Conservation (phyloP, 179 eudicot species). For the Pouteria campechiana region DNA sequence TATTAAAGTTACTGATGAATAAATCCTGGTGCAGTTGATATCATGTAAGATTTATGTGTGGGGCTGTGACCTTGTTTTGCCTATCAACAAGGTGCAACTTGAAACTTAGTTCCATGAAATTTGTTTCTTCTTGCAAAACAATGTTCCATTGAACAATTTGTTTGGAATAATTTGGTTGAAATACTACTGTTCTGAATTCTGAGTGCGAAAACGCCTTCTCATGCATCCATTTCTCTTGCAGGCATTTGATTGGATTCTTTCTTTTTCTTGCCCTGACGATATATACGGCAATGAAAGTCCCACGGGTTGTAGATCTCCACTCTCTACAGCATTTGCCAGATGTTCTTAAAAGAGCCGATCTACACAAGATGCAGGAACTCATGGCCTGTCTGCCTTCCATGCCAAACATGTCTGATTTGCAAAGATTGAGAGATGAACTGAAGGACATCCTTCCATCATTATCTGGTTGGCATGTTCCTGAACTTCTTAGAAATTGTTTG, state of each 20-base stretch:
- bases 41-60: too few species aligned
- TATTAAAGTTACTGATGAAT: too few species aligned
- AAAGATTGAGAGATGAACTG: constrained; percentile 41
- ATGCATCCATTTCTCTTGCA: constrained; percentile 25
- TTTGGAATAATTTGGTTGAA: too few species aligned
- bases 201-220: too few species aligned
- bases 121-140: too few species aligned
- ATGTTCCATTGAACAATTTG: too few species aligned
- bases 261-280: constrained; percentile 77
- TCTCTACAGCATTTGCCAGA: constrained; percentile 55
- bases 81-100: too few species aligned
- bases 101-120: too few species aligned
- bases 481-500: constrained; percentile 63
- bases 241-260: constrained; percentile 97
- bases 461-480: constrained; percentile 58
- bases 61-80: too few species aligned
- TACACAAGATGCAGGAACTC: constrained; percentile 62
- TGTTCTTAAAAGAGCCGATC: constrained; percentile 50
- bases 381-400: constrained; percentile 67
- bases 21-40: too few species aligned
- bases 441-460: constrained; percentile 37
- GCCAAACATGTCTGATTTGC: constrained; percentile 61
- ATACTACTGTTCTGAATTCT: too few species aligned
- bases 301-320: constrained; percentile 63
- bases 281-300: constrained; percentile 71